A percentile compares a stretch with the other conserved stretches of the same genome.
These are phyloP conservation scores for Brasilioporus rufonigricans DNA, from an alignment of 768 basidiomycete species.

Conservation along the genomic window DNA sequence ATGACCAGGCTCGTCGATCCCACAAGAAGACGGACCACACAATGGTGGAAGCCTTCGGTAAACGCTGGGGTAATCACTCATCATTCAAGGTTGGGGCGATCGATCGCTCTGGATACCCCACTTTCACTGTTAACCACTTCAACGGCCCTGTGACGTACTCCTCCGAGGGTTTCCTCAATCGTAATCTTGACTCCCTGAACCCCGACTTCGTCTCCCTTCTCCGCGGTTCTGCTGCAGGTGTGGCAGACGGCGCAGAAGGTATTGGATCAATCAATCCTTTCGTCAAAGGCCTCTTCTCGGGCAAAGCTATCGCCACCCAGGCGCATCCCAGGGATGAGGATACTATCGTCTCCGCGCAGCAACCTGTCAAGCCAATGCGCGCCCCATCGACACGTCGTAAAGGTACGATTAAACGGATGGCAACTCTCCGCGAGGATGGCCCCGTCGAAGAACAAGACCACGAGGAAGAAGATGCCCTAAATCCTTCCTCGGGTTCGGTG, in stretches of 20 bases:
- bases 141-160: conserved; percentile 92
- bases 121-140: conserved; percentile 91
- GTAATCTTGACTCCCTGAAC: conserved; percentile 86
- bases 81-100: conserved; percentile 81
- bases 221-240: conserved; percentile 48
- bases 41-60: conserved; percentile 92
- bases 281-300: conserved; percentile 85
- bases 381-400: conserved; percentile 88
- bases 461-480: conserved; percentile 39
- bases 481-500: conserved; percentile 31
- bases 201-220: conserved; percentile 92
- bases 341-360: conserved; percentile 92
- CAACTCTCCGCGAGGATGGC: conserved; percentile 32
- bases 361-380: conserved; percentile 91
- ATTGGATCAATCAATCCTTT: conserved; percentile 88
- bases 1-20: conserved; percentile 85
- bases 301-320: conserved; percentile 87
- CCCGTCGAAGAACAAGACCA: conserved; percentile 47
- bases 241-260: conserved; percentile 53
- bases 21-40: conserved; percentile 91
- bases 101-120: conserved; percentile 76
- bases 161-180: conserved; percentile 83
- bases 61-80: conserved; percentile 92
- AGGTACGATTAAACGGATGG: conserved; percentile 58
- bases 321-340: conserved; percentile 92